Conservation (phyloP, 2,329 filamentous ascomycete species). For the Huntiella omanensis region DNA sequence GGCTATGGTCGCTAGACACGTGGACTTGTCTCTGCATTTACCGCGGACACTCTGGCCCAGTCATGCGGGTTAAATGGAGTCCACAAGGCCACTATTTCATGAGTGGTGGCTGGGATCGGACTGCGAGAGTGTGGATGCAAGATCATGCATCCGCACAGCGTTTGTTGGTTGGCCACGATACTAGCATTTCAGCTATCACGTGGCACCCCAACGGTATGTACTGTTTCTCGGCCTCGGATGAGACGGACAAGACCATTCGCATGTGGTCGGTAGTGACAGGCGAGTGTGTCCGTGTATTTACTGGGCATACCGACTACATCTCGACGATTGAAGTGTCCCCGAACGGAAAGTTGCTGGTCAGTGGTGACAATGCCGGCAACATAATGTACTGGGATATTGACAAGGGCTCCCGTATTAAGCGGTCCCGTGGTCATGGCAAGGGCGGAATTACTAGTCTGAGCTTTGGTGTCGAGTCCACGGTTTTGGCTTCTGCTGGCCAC, state of each 20-base stretch:
- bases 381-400: conserved; percentile 90
- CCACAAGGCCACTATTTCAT: conserved; percentile 93
- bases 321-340: conserved; percentile 71
- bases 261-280: conserved; percentile 95
- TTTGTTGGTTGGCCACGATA: conserved; percentile 81
- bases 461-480: conserved; percentile 82
- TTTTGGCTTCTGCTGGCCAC: conserved; percentile 75
- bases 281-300: conserved; percentile 75
- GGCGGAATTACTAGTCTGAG: conserved; percentile 85
- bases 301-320: conserved; percentile 75
- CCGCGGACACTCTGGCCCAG: conserved; percentile 76
- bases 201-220: conserved; percentile 94
- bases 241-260: conserved; percentile 69
- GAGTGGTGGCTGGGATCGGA: conserved; percentile 74
- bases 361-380: conserved; percentile 69
- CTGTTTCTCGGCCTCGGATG: conserved; percentile 78
- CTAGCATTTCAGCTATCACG: conserved; percentile 72
- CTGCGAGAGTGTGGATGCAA: conserved; percentile 76
- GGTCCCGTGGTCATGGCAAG: conserved; percentile 82
- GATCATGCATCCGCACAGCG: conserved; percentile 80
- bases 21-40: conserved; percentile 91
- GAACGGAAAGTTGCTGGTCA: conserved; percentile 78
- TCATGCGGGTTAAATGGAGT: conserved; percentile 77
- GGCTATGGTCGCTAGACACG: conserved; percentile 80
- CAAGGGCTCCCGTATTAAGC: conserved; percentile 73